Evolutionary conservation across 2,329 filamentous ascomycete species (phyloP).

Genomic region (Colletotrichum orchidophilum): DNA sequence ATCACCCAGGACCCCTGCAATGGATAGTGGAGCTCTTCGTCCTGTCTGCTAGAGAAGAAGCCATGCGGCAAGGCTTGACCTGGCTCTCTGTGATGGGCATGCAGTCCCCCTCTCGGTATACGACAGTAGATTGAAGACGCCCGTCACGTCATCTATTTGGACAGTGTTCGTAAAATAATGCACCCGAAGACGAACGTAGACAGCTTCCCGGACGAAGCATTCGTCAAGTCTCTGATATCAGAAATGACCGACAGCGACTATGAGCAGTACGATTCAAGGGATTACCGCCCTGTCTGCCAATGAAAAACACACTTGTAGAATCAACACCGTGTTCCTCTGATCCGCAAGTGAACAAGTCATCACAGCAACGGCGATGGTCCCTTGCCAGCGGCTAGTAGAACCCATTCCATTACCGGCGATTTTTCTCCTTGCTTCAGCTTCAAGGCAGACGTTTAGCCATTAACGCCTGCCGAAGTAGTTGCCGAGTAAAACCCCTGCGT

Average conservation of each 20-base stretch:
- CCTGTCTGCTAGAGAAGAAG: not conserved
- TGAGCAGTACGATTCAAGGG: not conserved
- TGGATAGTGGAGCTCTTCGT: not conserved
- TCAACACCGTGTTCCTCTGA: not conserved
- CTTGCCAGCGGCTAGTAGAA: not conserved
- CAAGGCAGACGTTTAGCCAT: not conserved
- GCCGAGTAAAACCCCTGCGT: not conserved
- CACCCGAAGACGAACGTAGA: not conserved
- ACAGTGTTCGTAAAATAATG: not conserved
- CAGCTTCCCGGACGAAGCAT: not conserved
- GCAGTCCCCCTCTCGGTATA: not conserved
- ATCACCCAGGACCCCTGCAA: constrained; percentile 11
- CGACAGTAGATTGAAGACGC: not conserved
- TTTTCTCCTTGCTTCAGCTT: not conserved
- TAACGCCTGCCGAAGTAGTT: not conserved
- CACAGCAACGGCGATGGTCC: not conserved
- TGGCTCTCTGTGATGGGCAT: not conserved
- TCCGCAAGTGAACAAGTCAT: not conserved
- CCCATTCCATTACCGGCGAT: not conserved
- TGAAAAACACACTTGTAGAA: not conserved
- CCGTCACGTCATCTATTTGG: not conserved
- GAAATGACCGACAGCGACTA: not conserved
- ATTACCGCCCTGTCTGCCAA: not conserved
- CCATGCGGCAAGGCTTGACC: constrained; percentile 1
- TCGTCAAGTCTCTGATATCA: not conserved